Evolutionary conservation across 495 filamentous ascomycete species (phyloP), one percentile per base, ranked within the genome.

Genomic region (Tetracladium setigerum): DNA sequence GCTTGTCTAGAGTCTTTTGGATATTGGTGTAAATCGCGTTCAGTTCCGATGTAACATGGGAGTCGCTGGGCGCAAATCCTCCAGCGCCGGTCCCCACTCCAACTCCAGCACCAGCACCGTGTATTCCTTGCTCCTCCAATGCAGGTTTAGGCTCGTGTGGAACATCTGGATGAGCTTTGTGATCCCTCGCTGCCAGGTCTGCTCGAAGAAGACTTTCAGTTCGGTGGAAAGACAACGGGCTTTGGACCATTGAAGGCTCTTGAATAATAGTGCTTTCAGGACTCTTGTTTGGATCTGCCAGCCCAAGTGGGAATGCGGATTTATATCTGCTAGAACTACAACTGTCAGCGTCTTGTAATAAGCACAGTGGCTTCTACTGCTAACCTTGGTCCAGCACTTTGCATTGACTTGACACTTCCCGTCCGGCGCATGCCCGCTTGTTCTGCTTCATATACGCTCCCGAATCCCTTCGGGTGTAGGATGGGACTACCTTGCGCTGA

Each of bases 1-100:
- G 79, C n/a, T 88, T 70, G 53, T 94, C 83, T 11, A 95, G 62
- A 7, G 96, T 76, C 46, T 80, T 82, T 62, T 88, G 82, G 46
- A 97, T 85, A 55, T 90, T 95, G 49, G 78, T 79, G 57, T 90
- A 97, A 46, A 97, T 95, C 13, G 76, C 75, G 55, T 72, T 76
- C 43, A 98, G 64, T 63, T 98, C 92, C 5, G 84, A 76, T 2
- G 84, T 84, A 52, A 97, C 81, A 39, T 82, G 73, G 30, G 82
- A 74, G 46, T 86, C 82, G 45, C 69, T 76, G 41, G 76, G 70
- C 44, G 70, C 70, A 56, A 77, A 76, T 1, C 57, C 57, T 19
- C 54, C 57, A 10, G 32, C 41, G 6, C 57, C 57, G 49, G 19
- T 49, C 3, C 69, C 69, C 13, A 74, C 37, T 19, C 74, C 74